Base-by-base conservation (phyloP, 208 protist genomes). In the Porcisia deanei region DNA sequence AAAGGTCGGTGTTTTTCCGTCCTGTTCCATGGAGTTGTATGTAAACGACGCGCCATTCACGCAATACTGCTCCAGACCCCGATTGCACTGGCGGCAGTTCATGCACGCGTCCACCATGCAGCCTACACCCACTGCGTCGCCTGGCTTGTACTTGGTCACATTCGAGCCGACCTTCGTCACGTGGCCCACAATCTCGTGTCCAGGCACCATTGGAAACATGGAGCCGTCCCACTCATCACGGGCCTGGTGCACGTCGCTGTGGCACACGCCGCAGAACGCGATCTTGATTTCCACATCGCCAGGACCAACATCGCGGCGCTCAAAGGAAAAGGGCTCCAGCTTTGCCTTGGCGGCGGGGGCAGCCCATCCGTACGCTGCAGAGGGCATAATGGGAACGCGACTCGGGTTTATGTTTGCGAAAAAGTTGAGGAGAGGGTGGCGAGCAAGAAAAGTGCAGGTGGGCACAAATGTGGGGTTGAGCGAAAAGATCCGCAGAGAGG, bases 41-140 rank as follows among this genome's bases (percentile, higher is more conserved):
- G 91, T 96, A 47, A 54, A 39, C 5, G 82, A 81, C 34, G 75
- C 75, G 69, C 82, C 83, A 6, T 90, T 85, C 14, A 14, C 16
- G 84, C 94, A 98, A 80, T 91, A 93, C 79, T 95, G 83, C 85
- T 95, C 91, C 47, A 88, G 70, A 52, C 86, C 90, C 65, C 82
- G 67, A 63, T 92, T 68, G 83, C 94, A 96, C 78, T 84, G 70
- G 34, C 77, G 14, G 80, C 93, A 97, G 22, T 76, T 37, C 30
- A 66, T 65, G 85, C 94, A 98, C n/a, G 88, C 91, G 85, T 95
- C 91, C 69, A 98, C 94, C 58, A 94, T 88, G 86, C 91, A 96
- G 73, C 95, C 95, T 41, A 98, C 91, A 37, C 91, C 95, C 49
- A 97, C 92, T 20, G 72, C 49, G 70, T 96, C 90, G 25, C 95